Base-by-base conservation (phyloP, 441 rosid genomes). In the Euphorbia celastroides region DNA sequence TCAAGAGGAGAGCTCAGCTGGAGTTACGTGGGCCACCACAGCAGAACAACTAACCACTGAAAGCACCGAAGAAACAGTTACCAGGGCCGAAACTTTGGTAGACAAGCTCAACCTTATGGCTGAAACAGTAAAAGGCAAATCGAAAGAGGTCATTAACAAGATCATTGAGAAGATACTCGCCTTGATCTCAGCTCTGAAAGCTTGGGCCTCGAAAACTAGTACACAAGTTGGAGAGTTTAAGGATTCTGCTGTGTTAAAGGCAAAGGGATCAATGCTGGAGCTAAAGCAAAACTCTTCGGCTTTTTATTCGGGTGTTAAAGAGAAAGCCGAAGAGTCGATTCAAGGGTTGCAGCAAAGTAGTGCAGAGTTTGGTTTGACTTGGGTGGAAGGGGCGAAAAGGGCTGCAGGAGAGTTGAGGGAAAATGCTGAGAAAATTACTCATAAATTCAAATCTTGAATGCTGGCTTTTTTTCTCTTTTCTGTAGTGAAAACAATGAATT, bases 401-500 rank as follows among this genome's bases (percentile, higher is more conserved):
- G 74, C 87, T 58, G 94, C 84, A 0, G 98, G 77, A 44, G 97
- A 94, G 67, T 83, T 92, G 71, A 78, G 84, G 62, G 89, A 74
- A 34, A 86, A 88, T 50, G 86, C 91, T 14, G 88, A 84, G 80
- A 94, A 87, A 79, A 81, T 94, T 64, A 75, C 87, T 63, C 97
- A 94, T 57, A 94, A 75, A 73, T 81, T 94, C 70, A 89, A 82
- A 73, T 71, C 86, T 17, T 88, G 75, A 81, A 44, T 5, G 5
- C 20, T 16, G 14, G 5, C 48, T 23, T 32, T 34, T n/a, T 20
- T 44, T 20, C 36, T 20, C 36, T 28, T 52, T 28, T 12, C 42
- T 20, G 17, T 3, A 44, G 61, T 26, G 30, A 58, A 62, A 69
- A 57, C 44, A 73, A 68, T 74, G 57, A 67, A 62, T 41, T 65